These are phyloP conservation scores for Suillus tomentosus DNA, from an alignment of 768 basidiomycete genomes.

Conservation along the genomic window DNA sequence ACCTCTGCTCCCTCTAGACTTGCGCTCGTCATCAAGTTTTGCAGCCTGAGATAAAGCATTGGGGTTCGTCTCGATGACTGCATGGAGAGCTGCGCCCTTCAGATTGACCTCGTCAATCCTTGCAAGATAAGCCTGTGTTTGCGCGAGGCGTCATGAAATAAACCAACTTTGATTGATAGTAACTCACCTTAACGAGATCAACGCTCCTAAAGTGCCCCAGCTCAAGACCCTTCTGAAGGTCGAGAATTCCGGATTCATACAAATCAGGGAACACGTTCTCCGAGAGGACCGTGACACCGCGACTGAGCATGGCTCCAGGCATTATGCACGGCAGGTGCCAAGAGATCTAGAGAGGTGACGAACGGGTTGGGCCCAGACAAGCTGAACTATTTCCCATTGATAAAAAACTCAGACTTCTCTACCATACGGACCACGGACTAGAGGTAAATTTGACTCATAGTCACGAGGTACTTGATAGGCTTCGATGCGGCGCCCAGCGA, in stretches of 20 bases:
- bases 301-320: conserved; percentile 19
- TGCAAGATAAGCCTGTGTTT: conserved; percentile 58
- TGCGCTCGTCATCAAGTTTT: conserved; percentile 50
- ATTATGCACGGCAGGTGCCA: conserved; percentile 12
- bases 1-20: conserved; percentile 43
- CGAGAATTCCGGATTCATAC: conserved; percentile 60
- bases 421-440: conserved; percentile 15
- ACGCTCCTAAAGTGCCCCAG: conserved; percentile 58
- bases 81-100: conserved; percentile 56
- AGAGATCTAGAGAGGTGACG: conserved; percentile 13
- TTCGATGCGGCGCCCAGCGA: neutral
- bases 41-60: conserved; percentile 55
- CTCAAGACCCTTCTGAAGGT: conserved; percentile 56
- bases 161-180: neutral
- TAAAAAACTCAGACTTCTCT: conserved; percentile 20
- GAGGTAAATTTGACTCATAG: neutral
- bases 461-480: conserved; percentile 5
- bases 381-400: conserved; percentile 20
- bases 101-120: conserved; percentile 69
- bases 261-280: conserved; percentile 49
- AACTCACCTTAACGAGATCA: conserved; percentile 58
- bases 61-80: conserved; percentile 63
- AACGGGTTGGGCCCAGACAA: neutral
- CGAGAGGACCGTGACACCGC: neutral
- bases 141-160: neutral